Evolutionary conservation across 1,284 basidiomycete genomes (phyloP), one percentile per base, ranked within the genome.

Genomic region (Coniferiporia sulphurascens): DNA sequence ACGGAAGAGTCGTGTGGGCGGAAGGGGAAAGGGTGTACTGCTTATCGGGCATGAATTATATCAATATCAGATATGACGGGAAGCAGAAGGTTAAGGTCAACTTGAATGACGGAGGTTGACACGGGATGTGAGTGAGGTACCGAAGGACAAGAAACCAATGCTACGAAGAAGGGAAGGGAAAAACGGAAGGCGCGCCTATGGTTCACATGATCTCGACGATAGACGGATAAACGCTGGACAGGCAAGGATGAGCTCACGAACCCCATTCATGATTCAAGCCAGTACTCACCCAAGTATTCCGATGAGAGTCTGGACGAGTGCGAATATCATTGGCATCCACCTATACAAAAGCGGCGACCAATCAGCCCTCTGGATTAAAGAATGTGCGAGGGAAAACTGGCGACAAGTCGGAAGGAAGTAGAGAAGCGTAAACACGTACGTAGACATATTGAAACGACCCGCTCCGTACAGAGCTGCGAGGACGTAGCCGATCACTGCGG

Each of bases 371-470:
- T 15, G 13, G 12, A 36, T 34, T 9, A 32, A 17, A 48, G 17
- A 15, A 3, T 12, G 13, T 13, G 12, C 43, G 21, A 19, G 41
- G 19, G 22, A 13, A 58, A 46, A 43, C 27, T 46, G 10, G 34
- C 36, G 52, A 48, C 19, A 59, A 55, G 27, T 27, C 27, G 27
- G 46, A 60, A 13, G 9, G 38, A 19, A 48, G 4, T 27, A 56
- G 35, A 46, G 55, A 48, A n/a, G 3, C 52, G 27, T n/a, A 46
- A 46, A 9, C 48, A 79, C 86, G 66, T 69, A 92, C 85, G 91
- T 93, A 10, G 89, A 91, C 81, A 94, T 87, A 63, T 84, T 81
- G 65, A 87, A 92, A 35, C 79, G 72, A 1, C 78, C 89, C 0
- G 87, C 82, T 45, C 76, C 77, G 71, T 84, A 93, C 17, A 93